Percentiles rank a stretch among this genome's conserved stretches.
phyloP scores from a whole-genome alignment of 2,329 filamentous ascomycete species.

The Penicillium sp. region DNA sequence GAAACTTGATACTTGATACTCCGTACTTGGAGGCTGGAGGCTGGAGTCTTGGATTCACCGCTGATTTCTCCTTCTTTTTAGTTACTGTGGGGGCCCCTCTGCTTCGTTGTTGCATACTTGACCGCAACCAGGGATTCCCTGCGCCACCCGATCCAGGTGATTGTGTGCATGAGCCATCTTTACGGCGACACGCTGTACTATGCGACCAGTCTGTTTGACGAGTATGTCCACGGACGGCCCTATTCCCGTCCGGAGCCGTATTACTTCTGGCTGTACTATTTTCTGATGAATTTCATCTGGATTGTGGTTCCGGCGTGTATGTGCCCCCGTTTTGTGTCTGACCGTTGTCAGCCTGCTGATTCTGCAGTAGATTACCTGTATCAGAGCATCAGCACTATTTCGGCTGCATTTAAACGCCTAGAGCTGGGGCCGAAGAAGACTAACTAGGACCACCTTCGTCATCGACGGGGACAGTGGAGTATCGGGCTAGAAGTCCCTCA shows the following conservation, averaged over 20 bases:
- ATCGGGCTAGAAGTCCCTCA: conserved; percentile 3
- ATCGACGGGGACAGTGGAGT: conserved; percentile 19
- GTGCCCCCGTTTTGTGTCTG: conserved; percentile 18
- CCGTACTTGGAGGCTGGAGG: no score
- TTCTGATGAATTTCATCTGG: conserved; percentile 68
- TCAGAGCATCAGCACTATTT: conserved; percentile 33
- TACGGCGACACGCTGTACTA: conserved; percentile 68
- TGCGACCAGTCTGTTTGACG: conserved; percentile 63
- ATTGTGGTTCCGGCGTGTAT: conserved; percentile 61
- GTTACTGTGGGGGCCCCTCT: conserved; percentile 64
- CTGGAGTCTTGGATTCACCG: neutral
- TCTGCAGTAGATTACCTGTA: conserved; percentile 32
- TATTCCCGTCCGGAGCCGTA: conserved; percentile 64
- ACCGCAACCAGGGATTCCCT: conserved; percentile 57
- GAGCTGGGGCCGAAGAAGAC: conserved; percentile 25
- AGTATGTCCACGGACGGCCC: conserved; percentile 53
- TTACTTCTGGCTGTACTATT: conserved; percentile 68
- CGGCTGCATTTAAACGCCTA: conserved; percentile 26
- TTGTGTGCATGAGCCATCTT: conserved; percentile 64
- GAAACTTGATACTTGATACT: no score
- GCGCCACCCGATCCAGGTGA: conserved; percentile 60
- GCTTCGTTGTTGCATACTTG: conserved; percentile 57
- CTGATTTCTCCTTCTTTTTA: conserved; percentile 28
- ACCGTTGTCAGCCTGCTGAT: conserved; percentile 5
- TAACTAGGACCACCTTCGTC: conserved; percentile 28